Base-by-base conservation (phyloP, 2,329 filamentous ascomycete genomes). In the Graphilbum sp. region DNA sequence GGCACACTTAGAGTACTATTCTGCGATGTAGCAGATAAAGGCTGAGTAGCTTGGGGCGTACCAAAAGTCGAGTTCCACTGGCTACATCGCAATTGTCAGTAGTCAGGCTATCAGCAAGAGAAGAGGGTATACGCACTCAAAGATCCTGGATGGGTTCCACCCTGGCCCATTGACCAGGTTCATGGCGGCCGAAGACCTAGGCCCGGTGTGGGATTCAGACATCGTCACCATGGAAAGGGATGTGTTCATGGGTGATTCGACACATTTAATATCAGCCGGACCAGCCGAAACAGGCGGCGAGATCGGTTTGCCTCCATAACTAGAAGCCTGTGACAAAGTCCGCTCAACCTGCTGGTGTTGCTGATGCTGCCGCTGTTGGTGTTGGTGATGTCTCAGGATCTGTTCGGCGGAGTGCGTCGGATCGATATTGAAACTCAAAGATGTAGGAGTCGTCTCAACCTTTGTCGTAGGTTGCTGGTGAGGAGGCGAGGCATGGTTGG, bases 61-160 rank as follows among this genome's bases (percentile, higher is more conserved):
- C 85, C 83, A 62, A 95, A 96, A 47, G 88, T 87, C 52, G 81
- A 78, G 58, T 93, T 87, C 87, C 88, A 96, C 65, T 94, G 85
- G 57, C 87, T 93, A 51, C n/a, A n/a, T n/a, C n/a, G n/a, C n/a
- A n/a, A n/a, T n/a, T n/a, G n/a, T n/a, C n/a, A n/a, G n/a, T n/a
- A n/a, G n/a, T n/a, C n/a, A n/a, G n/a, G n/a, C n/a, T n/a, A n/a
- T n/a, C 6, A 18, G 27, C 7, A 33, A 17, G 17, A 2, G 10
- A 29, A 36, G n/a, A 18, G 8, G 12, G 36, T 24, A 23, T 25
- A 71, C 83, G 68, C 71, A 93, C 85, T 88, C 83, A 68, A 93
- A 88, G 47, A 94, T 85, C 42, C 79, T 73, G 24, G 81, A 72
- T 19, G 86, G 87, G 50, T 94, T 92, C 86, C 86, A 94, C 40